Conservation (phyloP, 768 basidiomycete species). For the Lactifluus volemus region DNA sequence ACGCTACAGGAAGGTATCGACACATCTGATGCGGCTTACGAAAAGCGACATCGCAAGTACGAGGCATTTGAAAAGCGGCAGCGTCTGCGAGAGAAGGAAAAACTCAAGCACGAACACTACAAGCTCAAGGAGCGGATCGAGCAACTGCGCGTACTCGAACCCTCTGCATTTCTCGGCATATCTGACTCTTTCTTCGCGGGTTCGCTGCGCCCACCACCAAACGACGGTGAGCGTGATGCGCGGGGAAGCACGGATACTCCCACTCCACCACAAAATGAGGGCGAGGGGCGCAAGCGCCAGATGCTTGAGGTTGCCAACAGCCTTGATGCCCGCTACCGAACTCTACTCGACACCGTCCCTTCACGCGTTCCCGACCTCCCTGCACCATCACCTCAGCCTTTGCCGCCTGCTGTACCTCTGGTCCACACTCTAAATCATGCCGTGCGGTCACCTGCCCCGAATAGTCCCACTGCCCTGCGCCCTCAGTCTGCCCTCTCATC, state of each 20-base stretch:
- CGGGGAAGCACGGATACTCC: not conserved
- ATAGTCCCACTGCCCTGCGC: not conserved
- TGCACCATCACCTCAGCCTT: slow-evolving; percentile 1
- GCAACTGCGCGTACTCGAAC: slow-evolving; percentile 67
- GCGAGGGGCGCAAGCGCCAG: slow-evolving; percentile 63
- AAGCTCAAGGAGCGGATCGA: slow-evolving; percentile 86
- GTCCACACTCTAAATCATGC: not conserved
- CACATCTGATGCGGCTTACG: slow-evolving; percentile 73
- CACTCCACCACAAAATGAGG: slow-evolving; percentile 39
- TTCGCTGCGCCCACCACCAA: slow-evolving; percentile 29
- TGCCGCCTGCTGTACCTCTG: not conserved
- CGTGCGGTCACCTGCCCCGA: not conserved
- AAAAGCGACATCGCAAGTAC: slow-evolving; percentile 78
- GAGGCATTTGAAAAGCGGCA: slow-evolving; percentile 81
- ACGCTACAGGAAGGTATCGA: slow-evolving; percentile 43
- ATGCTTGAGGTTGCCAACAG: slow-evolving; percentile 62
- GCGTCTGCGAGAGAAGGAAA: slow-evolving; percentile 83
- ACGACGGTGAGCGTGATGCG: slow-evolving; percentile 25
- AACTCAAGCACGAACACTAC: slow-evolving; percentile 85
- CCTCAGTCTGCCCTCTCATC: not conserved
- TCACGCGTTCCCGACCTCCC: slow-evolving; percentile 33
- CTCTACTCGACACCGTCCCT: slow-evolving; percentile 45
- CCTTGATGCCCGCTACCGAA: slow-evolving; percentile 65
- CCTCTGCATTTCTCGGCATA: slow-evolving; percentile 55
- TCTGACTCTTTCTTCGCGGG: slow-evolving; percentile 44